Percentiles rank a stretch among this genome's conserved stretches.
phyloP scores from a whole-genome alignment of 1,284 basidiomycete species.

The Irpex lacteus region DNA sequence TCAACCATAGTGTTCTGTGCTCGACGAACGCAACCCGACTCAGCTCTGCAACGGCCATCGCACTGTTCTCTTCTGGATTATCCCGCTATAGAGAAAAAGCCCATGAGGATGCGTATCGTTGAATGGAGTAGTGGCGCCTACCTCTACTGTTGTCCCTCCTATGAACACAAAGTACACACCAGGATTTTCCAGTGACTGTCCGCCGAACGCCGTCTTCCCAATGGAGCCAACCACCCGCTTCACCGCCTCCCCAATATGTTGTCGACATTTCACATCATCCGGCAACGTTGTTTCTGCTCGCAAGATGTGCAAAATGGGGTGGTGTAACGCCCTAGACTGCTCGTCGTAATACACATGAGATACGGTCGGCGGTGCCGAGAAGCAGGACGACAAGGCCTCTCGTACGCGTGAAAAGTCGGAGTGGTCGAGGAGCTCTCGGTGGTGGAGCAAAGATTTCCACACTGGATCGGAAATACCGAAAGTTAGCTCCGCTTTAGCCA shows the following conservation, averaged over 20 bases:
- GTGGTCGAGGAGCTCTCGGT: neutral
- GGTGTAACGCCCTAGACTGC: neutral
- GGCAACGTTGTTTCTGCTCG: neutral
- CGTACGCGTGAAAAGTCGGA: neutral
- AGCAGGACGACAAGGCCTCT: neutral
- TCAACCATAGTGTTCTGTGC: neutral
- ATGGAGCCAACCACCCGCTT: neutral
- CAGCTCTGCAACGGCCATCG: neutral
- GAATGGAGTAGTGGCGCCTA: neutral
- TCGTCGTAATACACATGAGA: neutral
- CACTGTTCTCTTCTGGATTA: neutral
- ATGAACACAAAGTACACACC: neutral
- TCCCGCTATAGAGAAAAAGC: neutral
- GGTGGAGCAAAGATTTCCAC: conserved; percentile 4
- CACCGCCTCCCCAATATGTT: neutral
- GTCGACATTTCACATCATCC: neutral
- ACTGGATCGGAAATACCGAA: neutral
- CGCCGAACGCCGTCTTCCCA: neutral
- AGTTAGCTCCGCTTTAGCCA: neutral
- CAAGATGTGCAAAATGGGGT: neutral
- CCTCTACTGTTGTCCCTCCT: conserved; percentile 3
- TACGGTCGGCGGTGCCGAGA: neutral
- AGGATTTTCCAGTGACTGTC: neutral
- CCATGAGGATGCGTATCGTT: neutral
- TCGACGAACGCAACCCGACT: neutral